Evolutionary conservation across 139 green algal genomes (phyloP).

Genomic region (Picochlorum sp.): DNA sequence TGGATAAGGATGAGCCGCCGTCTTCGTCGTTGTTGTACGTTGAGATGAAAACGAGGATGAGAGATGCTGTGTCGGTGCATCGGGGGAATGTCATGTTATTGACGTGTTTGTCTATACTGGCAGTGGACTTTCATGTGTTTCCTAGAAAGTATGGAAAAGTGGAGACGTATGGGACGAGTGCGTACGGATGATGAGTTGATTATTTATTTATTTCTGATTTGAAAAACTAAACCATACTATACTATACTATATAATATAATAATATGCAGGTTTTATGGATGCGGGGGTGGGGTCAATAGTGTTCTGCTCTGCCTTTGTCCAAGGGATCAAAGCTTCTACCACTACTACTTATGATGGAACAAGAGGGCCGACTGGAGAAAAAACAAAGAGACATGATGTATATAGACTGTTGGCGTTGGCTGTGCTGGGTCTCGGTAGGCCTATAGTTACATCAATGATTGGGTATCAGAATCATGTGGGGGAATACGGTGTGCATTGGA

Average conservation of each 20-base stretch:
- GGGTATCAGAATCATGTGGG: constrained; percentile 67
- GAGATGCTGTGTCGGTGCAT: constrained; percentile 11
- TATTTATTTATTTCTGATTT: not conserved
- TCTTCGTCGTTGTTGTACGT: too few species aligned
- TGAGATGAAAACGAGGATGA: too few species aligned
- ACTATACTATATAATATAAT: not conserved
- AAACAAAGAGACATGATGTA: not conserved
- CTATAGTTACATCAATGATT: constrained; percentile 27
- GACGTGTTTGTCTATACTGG: constrained; percentile 76
- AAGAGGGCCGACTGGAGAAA: not conserved
- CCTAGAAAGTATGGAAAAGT: constrained; percentile 66
- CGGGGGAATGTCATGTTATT: constrained; percentile 55
- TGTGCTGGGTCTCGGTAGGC: constrained; percentile 13
- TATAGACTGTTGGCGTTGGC: not conserved
- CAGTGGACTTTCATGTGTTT: constrained; percentile 81
- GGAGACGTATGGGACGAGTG: constrained; percentile 57
- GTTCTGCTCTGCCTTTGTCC: constrained; percentile 34
- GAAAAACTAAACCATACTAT: not conserved
- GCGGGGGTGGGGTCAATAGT: constrained; percentile 76
- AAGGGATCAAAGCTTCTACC: constrained; percentile 4
- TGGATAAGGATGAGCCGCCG: too few species aligned
- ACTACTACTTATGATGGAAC: not conserved
- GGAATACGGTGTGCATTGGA: constrained; percentile 93
- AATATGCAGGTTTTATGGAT: too few species aligned
- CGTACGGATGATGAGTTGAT: too few species aligned